Conservation (phyloP, 179 eudicot species). For the Amaranthus tricolor region DNA sequence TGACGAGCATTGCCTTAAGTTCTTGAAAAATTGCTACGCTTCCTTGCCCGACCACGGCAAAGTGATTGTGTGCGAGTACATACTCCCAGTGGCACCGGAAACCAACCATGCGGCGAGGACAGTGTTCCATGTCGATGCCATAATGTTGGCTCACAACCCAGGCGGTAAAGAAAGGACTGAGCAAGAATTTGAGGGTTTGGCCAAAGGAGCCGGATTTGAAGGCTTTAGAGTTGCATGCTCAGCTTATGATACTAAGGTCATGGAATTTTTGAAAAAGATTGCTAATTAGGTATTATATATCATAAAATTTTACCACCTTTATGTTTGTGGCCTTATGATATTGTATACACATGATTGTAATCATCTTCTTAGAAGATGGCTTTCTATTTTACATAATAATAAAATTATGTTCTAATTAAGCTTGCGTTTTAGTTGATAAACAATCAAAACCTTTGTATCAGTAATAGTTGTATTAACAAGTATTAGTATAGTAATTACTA, state of each 20-base stretch:
- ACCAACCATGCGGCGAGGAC: conserved; percentile 32
- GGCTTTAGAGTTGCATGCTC: conserved; percentile 29
- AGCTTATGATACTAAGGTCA: conserved; percentile 37
- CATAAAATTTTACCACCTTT: neutral
- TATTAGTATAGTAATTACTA: no score
- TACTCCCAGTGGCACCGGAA: conserved; percentile 47
- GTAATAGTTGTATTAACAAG: no score
- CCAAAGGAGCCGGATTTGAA: conserved; percentile 52
- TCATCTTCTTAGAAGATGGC: no score
- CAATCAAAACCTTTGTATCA: no score
- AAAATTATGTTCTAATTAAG: no score
- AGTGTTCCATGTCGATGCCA: conserved; percentile 32
- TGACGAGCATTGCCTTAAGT: conserved; percentile 50
- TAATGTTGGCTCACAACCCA: conserved; percentile 42
- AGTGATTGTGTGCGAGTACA: conserved; percentile 52
- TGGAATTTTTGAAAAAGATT: conserved; percentile 50
- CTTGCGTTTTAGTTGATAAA: no score
- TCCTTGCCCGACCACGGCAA: conserved; percentile 53
- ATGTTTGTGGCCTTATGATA: neutral
- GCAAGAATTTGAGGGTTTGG: conserved; percentile 48
- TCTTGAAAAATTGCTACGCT: conserved; percentile 52
- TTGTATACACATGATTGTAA: neutral
- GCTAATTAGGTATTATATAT: neutral
- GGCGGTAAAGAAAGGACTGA: conserved; percentile 69
- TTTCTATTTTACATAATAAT: no score